Conservation (phyloP, 371 early-diverging fungal species). For the Rhizopus arrhizus region DNA sequence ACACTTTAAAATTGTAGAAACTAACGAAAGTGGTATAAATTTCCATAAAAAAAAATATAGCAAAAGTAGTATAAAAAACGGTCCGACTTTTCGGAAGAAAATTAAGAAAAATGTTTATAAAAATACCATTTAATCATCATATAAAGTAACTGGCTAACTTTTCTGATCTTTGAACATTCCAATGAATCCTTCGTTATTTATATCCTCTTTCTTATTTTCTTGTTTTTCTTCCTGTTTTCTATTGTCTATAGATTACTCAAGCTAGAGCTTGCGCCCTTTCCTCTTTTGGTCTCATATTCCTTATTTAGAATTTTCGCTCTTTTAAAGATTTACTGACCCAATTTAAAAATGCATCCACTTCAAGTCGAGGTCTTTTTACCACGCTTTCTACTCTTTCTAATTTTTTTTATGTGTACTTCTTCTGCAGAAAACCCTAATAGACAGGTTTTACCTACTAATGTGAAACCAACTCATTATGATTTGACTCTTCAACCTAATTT, state of each 20-base stretch:
- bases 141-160: background rate
- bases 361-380: background rate
- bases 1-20: background rate
- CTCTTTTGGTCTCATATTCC: slow-evolving; percentile 5
- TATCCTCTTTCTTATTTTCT: background rate
- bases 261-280: background rate
- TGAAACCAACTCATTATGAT: slow-evolving; percentile 75
- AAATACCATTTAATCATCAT: too few relatives aligned
- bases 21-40: slow-evolving; percentile 2
- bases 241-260: background rate
- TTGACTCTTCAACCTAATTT: slow-evolving; percentile 70
- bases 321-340: background rate
- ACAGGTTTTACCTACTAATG: slow-evolving; percentile 73
- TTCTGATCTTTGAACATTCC: background rate
- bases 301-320: slow-evolving; percentile 6
- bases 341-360: background rate
- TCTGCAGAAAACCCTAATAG: slow-evolving; percentile 33
- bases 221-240: background rate
- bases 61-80: too few relatives aligned
- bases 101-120: too few relatives aligned
- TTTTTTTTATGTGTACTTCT: slow-evolving; percentile 22
- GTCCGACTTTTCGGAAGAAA: too few relatives aligned
- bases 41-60: too few relatives aligned
- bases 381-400: slow-evolving; percentile 1
- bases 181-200: background rate